Conservation (phyloP, 257 asterid genomes). For the Solanum chilense region DNA sequence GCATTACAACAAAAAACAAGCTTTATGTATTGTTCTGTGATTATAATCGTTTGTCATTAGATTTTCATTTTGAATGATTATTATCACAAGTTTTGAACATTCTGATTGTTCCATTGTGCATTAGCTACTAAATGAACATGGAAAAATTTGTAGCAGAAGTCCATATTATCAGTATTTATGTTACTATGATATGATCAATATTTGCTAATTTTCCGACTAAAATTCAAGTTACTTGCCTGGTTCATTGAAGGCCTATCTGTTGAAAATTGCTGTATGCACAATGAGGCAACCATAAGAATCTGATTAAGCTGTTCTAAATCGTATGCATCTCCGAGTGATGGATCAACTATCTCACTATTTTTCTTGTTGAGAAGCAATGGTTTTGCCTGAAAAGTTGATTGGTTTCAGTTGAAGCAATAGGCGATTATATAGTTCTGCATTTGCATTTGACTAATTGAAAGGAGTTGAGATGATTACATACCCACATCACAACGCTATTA, state of each 20-base stretch:
- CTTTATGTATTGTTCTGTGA: background rate
- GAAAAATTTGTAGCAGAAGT: background rate
- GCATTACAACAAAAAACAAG: background rate
- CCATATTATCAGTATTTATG: background rate
- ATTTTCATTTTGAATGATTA: background rate
- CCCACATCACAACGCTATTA: slow-evolving; percentile 96
- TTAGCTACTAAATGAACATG: background rate
- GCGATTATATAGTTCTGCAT: background rate
- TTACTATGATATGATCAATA: background rate
- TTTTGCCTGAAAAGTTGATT: slow-evolving; percentile 54
- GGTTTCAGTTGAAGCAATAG: background rate
- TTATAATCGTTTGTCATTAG: background rate
- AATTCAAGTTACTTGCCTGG: slow-evolving; percentile 37
- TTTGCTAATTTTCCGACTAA: background rate
- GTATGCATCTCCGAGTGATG: slow-evolving; percentile 40
- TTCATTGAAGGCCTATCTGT: slow-evolving; percentile 83
- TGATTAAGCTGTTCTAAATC: slow-evolving; percentile 59
- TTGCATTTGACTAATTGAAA: background rate
- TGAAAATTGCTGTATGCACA: slow-evolving; percentile 61
- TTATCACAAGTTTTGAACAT: background rate
- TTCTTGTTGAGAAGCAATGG: slow-evolving; percentile 46
- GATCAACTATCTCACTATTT: slow-evolving; percentile 55
- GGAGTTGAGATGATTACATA: slow-evolving; percentile 19
- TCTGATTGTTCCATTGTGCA: background rate
- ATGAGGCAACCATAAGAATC: slow-evolving; percentile 54